Percentiles rank a stretch among this genome's conserved stretches.
Conservation (phyloP, 2,329 filamentous ascomycete species). For the Talaromyces sp. region DNA sequence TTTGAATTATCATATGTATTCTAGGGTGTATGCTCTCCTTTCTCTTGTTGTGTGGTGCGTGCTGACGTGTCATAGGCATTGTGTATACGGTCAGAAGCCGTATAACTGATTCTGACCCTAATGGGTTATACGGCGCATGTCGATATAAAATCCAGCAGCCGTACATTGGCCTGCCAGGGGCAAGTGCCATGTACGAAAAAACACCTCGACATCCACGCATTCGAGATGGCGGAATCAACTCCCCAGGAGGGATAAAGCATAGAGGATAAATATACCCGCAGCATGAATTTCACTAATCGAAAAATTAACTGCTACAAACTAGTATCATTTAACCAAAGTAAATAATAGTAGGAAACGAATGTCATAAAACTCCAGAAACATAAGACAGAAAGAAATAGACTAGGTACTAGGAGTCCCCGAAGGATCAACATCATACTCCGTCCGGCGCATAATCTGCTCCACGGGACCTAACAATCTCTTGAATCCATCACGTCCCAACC, state of each 20-base stretch:
- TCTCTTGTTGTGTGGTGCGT: not conserved
- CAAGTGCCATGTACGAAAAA: too few species aligned
- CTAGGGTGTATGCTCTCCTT: not conserved
- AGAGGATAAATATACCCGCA: not conserved
- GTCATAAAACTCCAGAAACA: not conserved
- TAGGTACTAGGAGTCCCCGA: not conserved
- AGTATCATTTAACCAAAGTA: not conserved
- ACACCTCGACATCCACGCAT: too few species aligned
- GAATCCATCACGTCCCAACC: constrained; percentile 88
- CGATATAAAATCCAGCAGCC: too few species aligned
- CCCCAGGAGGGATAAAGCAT: not conserved
- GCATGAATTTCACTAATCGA: too few species aligned
- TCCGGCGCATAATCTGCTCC: constrained; percentile 84
- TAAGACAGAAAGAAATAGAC: not conserved
- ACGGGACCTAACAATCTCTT: constrained; percentile 88
- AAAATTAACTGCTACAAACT: not conserved
- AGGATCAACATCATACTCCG: constrained; percentile 38
- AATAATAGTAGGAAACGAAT: constrained; percentile 1
- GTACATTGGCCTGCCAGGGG: too few species aligned
- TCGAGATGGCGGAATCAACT: not conserved
- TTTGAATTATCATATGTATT: constrained; percentile 16
- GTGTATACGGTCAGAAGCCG: constrained; percentile 14
- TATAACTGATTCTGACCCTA: constrained; percentile 25
- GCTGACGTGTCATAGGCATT: constrained; percentile 7
- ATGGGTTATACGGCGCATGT: too few species aligned